phyloP scores from a whole-genome alignment of 345 rosid genomes.

The Nephelium lappaceum region DNA sequence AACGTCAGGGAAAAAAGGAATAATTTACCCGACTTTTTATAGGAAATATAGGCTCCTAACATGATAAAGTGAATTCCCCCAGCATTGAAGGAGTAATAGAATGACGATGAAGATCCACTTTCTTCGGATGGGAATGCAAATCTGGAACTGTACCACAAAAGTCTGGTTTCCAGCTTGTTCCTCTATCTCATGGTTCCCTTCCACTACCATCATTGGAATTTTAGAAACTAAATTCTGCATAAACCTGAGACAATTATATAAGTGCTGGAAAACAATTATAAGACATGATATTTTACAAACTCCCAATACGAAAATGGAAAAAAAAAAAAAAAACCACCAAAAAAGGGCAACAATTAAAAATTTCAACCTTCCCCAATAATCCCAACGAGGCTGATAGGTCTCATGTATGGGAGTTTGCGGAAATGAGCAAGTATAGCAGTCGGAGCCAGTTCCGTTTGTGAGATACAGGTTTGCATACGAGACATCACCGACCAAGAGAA shows the following conservation, averaged over 20 bases:
- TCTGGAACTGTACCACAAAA: conserved; percentile 42
- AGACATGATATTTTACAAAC: not conserved
- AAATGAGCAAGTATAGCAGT: conserved; percentile 59
- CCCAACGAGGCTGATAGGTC: conserved; percentile 98
- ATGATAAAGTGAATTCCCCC: conserved; percentile 92
- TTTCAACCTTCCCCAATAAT: conserved; percentile 89
- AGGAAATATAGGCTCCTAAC: conserved; percentile 80
- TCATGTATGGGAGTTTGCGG: conserved; percentile 48
- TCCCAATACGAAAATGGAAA: not conserved
- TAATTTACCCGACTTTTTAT: conserved; percentile 53
- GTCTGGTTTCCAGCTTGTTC: conserved; percentile 36
- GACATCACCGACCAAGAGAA: conserved; percentile 78
- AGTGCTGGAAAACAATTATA: not conserved
- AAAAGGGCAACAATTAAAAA: not conserved
- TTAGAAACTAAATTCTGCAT: conserved; percentile 36
- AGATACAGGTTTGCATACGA: conserved; percentile 77
- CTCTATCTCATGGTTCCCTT: conserved; percentile 49
- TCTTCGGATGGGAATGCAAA: conserved; percentile 46
- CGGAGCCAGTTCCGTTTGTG: conserved; percentile 64
- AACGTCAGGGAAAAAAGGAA: not conserved
- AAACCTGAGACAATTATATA: conserved; percentile 25
- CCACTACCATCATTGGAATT: conserved; percentile 47
- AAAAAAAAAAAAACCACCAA: not conserved
- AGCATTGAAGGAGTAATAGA: conserved; percentile 77
- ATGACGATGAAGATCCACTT: conserved; percentile 38